phyloP scores from a whole-genome alignment of 768 basidiomycete species.

The Trametes meyenii region DNA sequence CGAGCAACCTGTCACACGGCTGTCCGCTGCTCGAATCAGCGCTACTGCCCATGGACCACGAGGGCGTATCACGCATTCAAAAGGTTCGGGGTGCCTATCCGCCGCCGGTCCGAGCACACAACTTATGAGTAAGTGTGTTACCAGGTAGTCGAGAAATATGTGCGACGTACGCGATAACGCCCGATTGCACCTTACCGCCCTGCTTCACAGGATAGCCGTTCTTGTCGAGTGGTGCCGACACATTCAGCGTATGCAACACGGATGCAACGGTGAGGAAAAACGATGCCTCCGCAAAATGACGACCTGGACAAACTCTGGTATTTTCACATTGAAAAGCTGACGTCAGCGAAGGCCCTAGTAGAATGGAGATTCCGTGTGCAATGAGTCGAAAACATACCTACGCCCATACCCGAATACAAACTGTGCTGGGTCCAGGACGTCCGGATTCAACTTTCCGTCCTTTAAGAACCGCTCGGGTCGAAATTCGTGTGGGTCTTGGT shows the following conservation, averaged over 20 bases:
- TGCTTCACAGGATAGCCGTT: background rate
- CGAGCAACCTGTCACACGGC: too few relatives aligned
- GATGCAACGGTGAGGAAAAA: background rate
- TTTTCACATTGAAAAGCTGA: too few relatives aligned
- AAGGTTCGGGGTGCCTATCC: background rate
- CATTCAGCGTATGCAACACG: background rate
- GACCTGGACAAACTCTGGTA: background rate
- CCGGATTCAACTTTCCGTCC: slow-evolving; percentile 6
- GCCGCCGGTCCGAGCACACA: background rate
- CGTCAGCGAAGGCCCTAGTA: too few relatives aligned
- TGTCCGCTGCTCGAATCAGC: background rate
- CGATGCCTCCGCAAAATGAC: background rate
- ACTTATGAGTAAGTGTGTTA: background rate
- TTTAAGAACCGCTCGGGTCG: slow-evolving; percentile 39
- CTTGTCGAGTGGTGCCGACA: background rate
- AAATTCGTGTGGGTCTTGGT: slow-evolving; percentile 39
- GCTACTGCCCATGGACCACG: background rate
- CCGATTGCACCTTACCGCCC: background rate
- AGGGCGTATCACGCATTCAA: background rate
- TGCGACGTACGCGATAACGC: background rate
- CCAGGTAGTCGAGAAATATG: background rate
- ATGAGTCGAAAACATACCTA: background rate
- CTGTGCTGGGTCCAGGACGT: slow-evolving; percentile 17
- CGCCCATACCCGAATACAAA: background rate
- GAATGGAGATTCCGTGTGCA: too few relatives aligned